phyloP scores from a whole-genome alignment of 192 early-diverging fungal species.

The Entomortierella parvispora region DNA sequence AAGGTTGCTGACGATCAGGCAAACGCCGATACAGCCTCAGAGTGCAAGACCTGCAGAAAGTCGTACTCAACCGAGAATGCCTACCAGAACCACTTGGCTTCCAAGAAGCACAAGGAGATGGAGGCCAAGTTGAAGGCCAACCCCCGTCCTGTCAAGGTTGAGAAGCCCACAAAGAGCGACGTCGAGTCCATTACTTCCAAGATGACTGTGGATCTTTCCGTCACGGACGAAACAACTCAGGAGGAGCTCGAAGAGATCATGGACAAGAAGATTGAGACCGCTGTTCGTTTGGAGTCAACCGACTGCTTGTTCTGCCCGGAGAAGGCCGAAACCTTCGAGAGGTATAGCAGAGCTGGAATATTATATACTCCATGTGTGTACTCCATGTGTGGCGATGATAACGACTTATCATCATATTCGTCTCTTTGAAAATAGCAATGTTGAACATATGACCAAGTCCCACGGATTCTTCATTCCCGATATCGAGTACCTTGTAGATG shows the following conservation, averaged over 20 bases:
- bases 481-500: conserved; percentile 90
- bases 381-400: not conserved
- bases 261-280: conserved; percentile 82
- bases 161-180: conserved; percentile 42
- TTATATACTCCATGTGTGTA: not conserved
- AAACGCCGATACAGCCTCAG: conserved; percentile 49
- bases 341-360: conserved; percentile 5
- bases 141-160: conserved; percentile 13
- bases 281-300: conserved; percentile 68
- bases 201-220: conserved; percentile 43
- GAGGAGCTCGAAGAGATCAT: conserved; percentile 75
- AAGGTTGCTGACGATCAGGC: conserved; percentile 37
- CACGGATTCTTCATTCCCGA: conserved; percentile 99
- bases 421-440: conserved; percentile 57
- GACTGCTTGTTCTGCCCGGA: conserved; percentile 97
- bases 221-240: conserved; percentile 63
- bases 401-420: not conserved
- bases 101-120: conserved; percentile 94
- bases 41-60: conserved; percentile 68
- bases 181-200: conserved; percentile 44
- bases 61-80: conserved; percentile 84
- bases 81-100: conserved; percentile 89
- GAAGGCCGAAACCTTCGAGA: conserved; percentile 68
- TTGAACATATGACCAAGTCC: conserved; percentile 90
- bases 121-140: conserved; percentile 60